Base-by-base conservation (phyloP, 306 rosid genomes). In the Gillenia trifoliata region DNA sequence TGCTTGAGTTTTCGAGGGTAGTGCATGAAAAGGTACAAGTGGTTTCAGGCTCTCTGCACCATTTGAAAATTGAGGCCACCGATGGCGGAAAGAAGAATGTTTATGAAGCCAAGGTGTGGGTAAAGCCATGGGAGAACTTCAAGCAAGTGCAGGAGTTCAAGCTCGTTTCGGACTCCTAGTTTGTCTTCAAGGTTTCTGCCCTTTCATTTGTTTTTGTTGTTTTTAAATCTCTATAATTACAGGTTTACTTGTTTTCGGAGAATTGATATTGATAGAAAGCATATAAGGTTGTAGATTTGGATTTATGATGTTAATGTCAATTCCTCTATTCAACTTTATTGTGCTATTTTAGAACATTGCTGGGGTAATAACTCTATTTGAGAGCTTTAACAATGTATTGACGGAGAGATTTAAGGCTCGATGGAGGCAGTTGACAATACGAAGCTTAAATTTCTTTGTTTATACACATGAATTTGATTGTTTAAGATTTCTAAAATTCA, bases 21-120 rank as follows among this genome's bases (percentile, higher is more conserved):
- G 91, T 92, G 77, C 87, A 89, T 68, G 91, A 91, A 3, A 85
- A 79, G 60, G 82, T 86, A 36, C 99, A 86, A 75, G 89, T 92
- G 49, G 99, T 94, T 71, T 83, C 99, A 22, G 99, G 99, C 29
- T 86, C 91, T 8, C 0, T 90, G 79, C 86, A 90, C 82, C 86
- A 90, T 84, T 82, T 90, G 60, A 90, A 95, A 9, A 30, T 94
- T 25, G 99, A 92, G 85, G 97, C 56, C 40, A 30, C 80, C 33
- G 96, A 92, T n/a, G 99, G 77, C 0, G 95, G 89, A 25, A 68
- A 82, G 85, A 92, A 85, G 83, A 90, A 90, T 88, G 68, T 87
- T 52, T 94, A 85, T 72, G 90, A 94, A 68, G 96, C 99, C 34
- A 86, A 90, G 91, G 77, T 94, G 11, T 94, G 99, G 99, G 99